Conservation (phyloP, 768 basidiomycete species). For the Lactarius akahatsu region DNA sequence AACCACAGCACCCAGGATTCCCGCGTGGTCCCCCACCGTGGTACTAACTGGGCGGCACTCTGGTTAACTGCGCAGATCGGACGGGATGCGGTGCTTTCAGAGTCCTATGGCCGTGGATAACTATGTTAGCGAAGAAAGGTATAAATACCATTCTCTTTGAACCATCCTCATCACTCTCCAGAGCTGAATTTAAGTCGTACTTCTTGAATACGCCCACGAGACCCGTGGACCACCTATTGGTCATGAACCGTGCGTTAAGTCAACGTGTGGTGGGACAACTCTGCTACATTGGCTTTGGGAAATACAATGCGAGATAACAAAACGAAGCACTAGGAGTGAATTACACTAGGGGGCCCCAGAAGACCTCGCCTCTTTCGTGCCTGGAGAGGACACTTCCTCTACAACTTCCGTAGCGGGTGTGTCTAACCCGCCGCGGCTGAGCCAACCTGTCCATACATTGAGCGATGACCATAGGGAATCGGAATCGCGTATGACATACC, state of each 20-base stretch:
- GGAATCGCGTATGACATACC: conserved; percentile 41
- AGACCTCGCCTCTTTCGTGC: conserved; percentile 6
- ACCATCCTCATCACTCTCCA: neutral
- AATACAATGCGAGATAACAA: neutral
- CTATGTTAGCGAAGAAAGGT: neutral
- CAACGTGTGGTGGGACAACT: neutral
- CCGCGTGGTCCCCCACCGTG: conserved; percentile 64
- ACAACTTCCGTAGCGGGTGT: conserved; percentile 11
- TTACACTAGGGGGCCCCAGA: neutral
- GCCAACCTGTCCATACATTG: conserved; percentile 20
- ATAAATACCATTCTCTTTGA: neutral
- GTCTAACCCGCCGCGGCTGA: conserved; percentile 20
- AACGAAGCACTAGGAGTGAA: neutral
- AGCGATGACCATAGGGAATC: neutral
- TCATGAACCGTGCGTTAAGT: neutral
- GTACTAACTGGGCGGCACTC: conserved; percentile 63
- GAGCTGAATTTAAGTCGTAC: neutral
- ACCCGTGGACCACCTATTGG: neutral
- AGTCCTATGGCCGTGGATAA: conserved; percentile 36
- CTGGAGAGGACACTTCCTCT: conserved; percentile 21
- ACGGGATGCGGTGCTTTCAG: conserved; percentile 57
- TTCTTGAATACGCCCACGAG: neutral
- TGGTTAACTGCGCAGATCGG: conserved; percentile 64
- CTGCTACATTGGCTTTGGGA: conserved; percentile 3
- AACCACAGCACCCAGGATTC: conserved; percentile 47